Evolutionary conservation across 2,329 filamentous ascomycete species (phyloP).

Genomic region (Fusarium pseudoanthophilum): DNA sequence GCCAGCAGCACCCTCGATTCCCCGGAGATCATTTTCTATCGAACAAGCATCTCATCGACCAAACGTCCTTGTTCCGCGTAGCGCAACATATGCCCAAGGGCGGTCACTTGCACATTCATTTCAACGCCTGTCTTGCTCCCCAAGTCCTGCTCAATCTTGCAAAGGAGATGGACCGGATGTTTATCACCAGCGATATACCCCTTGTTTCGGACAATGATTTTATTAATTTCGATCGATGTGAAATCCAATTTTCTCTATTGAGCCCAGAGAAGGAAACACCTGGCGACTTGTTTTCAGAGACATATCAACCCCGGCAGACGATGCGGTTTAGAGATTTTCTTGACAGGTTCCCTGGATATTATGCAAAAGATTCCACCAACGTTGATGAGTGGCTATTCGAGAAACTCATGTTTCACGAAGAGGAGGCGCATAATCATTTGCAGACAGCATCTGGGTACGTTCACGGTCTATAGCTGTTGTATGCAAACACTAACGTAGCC

Average conservation of each 20-base stretch:
- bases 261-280: conserved; percentile 48
- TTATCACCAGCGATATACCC: conserved; percentile 68
- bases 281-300: conserved; percentile 60
- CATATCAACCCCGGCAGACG: conserved; percentile 58
- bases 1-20: conserved; percentile 58
- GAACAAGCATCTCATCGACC: conserved; percentile 63
- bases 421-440: conserved; percentile 65
- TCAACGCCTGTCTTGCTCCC: conserved; percentile 77
- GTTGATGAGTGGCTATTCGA: conserved; percentile 65
- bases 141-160: conserved; percentile 66
- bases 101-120: conserved; percentile 78
- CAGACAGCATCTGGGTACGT: conserved; percentile 66
- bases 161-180: conserved; percentile 72
- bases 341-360: conserved; percentile 47
- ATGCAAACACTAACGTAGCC: conserved; percentile 9
- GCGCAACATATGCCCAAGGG: conserved; percentile 75
- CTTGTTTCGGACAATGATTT: conserved; percentile 55
- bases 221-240: conserved; percentile 62
- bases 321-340: conserved; percentile 59
- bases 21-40: conserved; percentile 68
- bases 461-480: neutral
- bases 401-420: conserved; percentile 71
- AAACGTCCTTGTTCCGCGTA: conserved; percentile 67
- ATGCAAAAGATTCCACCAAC: conserved; percentile 34
- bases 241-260: conserved; percentile 71